Evolutionary conservation across 1,284 basidiomycete genomes (phyloP), one percentile per base, ranked within the genome.

Genomic region (Ustilago shanxiensis): DNA sequence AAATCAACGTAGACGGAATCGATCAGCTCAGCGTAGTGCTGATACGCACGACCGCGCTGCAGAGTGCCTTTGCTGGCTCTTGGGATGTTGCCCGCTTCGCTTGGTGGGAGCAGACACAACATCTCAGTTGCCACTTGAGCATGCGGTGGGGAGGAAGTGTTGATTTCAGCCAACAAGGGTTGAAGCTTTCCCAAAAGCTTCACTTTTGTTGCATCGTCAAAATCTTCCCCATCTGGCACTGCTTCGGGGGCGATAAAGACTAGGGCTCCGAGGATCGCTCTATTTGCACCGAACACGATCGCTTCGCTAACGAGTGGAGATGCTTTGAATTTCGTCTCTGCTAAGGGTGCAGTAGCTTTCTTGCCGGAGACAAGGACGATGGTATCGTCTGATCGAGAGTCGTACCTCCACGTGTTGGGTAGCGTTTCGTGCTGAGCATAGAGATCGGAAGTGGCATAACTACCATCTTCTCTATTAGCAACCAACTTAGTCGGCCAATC

Each of bases 401-500:
- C 70, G 62, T 82, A 82, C 9, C 51, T 56, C 77, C 79, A 82
- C 53, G 54, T 59, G 22, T 74, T 51, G 5, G 45, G 55, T 31
- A 61, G 26, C 0, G 16, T 1, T 0, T 52, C 41, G 35, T 79
- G 72, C 26, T 63, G 44, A 5, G 56, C 44, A 39, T 80, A 82
- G 2, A 82, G 62, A 54, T 82, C 80, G 1, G 77, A 76, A 0
- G 80, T 80, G 16, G 77, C 73, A 26, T 77, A 82, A 6, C 59
- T 26, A 2, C 78, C 77, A 31, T 77, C 80, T 0, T 56, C 53
- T n/a, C 66, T 53, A 50, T 82, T 82, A 1, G 79, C 51, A 2
- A 82, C 60, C 2, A 80, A 60, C 65, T 82, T 82, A 1, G 77
- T 72, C 3, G 80, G 80, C 80, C 80, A 82, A 11, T 71, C 52